phyloP scores from a whole-genome alignment of 2,329 filamentous ascomycete genomes.

The Blumeria graminis region DNA sequence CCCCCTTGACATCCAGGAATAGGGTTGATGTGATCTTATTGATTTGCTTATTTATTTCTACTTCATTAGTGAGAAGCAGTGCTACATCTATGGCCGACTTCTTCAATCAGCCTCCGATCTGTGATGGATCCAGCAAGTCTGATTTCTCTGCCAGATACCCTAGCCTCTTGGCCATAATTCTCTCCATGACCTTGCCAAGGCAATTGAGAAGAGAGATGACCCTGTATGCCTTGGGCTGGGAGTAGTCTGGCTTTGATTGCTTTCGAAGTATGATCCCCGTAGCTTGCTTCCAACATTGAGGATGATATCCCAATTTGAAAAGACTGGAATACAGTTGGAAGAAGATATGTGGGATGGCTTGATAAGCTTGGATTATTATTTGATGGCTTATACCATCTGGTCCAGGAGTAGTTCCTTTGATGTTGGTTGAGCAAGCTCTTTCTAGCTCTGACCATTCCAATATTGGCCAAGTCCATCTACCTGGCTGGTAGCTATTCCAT shows the following conservation, averaged over 20 bases:
- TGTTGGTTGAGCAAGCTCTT: background rate
- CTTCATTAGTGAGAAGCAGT: too few species aligned
- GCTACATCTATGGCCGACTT: too few species aligned
- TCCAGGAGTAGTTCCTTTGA: background rate
- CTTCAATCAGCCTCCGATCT: too few species aligned
- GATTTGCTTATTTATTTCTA: too few species aligned
- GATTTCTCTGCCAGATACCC: too few species aligned
- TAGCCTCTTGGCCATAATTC: background rate
- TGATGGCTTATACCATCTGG: background rate
- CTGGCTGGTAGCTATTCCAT: too few species aligned
- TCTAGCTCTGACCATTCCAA: background rate
- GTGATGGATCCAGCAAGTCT: too few species aligned
- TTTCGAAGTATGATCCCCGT: background rate
- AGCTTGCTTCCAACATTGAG: background rate
- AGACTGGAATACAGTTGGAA: background rate
- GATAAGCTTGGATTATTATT: background rate
- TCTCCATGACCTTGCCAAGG: background rate
- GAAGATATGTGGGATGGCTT: background rate
- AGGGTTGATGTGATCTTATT: too few species aligned
- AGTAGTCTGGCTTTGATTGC: background rate
- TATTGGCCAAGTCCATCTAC: too few species aligned
- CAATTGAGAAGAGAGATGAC: conserved; percentile 1
- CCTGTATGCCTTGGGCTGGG: background rate
- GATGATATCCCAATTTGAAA: conserved; percentile 1
- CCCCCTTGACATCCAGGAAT: too few species aligned